phyloP scores from a whole-genome alignment of 2,329 filamentous ascomycete species.

The Scopulariopsis brevicaulis region DNA sequence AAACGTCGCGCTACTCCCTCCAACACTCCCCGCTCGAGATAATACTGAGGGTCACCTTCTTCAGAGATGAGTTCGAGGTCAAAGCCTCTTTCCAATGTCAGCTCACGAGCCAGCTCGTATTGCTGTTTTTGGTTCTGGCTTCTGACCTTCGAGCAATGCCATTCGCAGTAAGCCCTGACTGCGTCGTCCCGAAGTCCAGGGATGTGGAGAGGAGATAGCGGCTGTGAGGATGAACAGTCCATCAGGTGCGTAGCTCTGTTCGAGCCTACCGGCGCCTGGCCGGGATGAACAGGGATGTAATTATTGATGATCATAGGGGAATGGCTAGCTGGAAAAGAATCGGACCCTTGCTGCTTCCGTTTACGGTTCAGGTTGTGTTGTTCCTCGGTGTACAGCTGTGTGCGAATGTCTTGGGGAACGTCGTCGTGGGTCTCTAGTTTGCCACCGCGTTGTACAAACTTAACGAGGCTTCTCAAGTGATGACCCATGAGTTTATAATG shows the following conservation, averaged over 20 bases:
- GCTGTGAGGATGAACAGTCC: not conserved
- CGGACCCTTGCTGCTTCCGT: not conserved
- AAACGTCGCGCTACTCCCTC: constrained; percentile 1
- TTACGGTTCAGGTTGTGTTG: not conserved
- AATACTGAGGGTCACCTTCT: not conserved
- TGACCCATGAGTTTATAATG: not conserved
- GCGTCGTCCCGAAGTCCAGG: not conserved
- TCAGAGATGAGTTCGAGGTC: not conserved
- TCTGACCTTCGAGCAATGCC: not conserved
- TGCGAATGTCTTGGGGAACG: constrained; percentile 12
- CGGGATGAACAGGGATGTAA: not conserved
- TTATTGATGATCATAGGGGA: not conserved
- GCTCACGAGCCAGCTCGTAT: not conserved
- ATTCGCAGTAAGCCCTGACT: not conserved
- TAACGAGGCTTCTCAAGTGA: constrained; percentile 9
- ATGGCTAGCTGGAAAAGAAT: not conserved
- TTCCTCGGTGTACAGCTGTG: constrained; percentile 10
- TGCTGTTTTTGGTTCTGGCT: not conserved
- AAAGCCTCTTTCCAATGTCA: not conserved
- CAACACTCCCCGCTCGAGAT: not conserved
- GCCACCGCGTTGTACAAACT: constrained; percentile 8
- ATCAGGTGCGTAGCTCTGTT: not conserved
- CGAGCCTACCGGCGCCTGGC: not conserved
- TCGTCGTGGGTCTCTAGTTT: constrained; percentile 11
- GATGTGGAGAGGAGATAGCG: not conserved